Evolutionary conservation across 768 basidiomycete genomes (phyloP).

Genomic region (Collybia mongolica): DNA sequence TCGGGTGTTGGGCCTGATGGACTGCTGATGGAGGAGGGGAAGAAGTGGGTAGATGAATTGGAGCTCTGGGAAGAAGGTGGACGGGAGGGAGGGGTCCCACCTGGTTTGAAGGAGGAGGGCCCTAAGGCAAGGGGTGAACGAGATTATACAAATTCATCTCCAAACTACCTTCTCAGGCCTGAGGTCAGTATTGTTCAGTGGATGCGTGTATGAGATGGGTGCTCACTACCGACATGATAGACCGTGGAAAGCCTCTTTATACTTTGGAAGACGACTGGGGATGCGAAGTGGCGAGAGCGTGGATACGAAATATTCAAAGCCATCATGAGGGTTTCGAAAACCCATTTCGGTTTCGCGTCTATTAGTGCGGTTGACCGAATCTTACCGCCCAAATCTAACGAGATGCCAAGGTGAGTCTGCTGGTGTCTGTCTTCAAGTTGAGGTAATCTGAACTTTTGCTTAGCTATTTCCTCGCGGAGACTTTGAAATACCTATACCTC

Average conservation of each 20-base stretch:
- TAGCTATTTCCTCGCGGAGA: constrained; percentile 46
- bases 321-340: constrained; percentile 56
- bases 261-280: constrained; percentile 66
- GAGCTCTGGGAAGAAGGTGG: constrained; percentile 44
- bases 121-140: constrained; percentile 27
- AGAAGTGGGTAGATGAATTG: constrained; percentile 47
- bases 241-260: constrained; percentile 71
- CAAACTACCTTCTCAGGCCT: constrained; percentile 56
- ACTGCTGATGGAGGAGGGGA: constrained; percentile 36
- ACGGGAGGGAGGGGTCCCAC: constrained; percentile 31
- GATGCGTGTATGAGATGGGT: too few relatives aligned
- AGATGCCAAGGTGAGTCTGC: constrained; percentile 52
- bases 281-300: constrained; percentile 67
- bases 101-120: constrained; percentile 43
- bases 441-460: constrained; percentile 2
- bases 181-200: constrained; percentile 44
- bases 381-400: constrained; percentile 30
- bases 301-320: constrained; percentile 65
- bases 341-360: constrained; percentile 53
- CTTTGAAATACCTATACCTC: constrained; percentile 65
- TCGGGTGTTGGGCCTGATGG: constrained; percentile 68
- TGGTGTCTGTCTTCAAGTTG: too few relatives aligned
- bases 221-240: constrained; percentile 27
- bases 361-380: constrained; percentile 40
- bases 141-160: constrained; percentile 43